Conservation (phyloP, 2,329 filamentous ascomycete genomes). For the Cryphonectria japonica region DNA sequence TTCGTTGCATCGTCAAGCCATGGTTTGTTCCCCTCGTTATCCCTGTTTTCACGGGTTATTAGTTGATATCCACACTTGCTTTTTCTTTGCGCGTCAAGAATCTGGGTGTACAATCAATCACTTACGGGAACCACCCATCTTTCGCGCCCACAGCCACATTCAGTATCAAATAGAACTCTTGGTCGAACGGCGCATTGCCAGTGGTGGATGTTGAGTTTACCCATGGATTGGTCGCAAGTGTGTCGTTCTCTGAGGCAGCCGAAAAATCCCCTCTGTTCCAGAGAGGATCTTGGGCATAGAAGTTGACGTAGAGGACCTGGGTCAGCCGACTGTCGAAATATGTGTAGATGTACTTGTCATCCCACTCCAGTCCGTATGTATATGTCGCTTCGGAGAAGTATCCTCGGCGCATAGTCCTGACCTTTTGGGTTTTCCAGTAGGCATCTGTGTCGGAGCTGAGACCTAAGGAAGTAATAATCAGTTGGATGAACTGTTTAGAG, state of each 20-base stretch:
- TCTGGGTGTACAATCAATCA: slow-evolving; percentile 8
- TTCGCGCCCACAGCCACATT: slow-evolving; percentile 55
- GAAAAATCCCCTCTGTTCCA: slow-evolving; percentile 49
- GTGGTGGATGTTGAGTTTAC: slow-evolving; percentile 40
- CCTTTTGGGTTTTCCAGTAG: slow-evolving; percentile 42
- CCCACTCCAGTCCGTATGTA: slow-evolving; percentile 58
- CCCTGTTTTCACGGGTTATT: slow-evolving; percentile 35
- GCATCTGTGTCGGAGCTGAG: slow-evolving; percentile 36
- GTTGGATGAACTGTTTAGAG: background rate
- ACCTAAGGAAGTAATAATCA: background rate
- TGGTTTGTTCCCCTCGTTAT: slow-evolving; percentile 49
- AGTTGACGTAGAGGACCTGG: slow-evolving; percentile 45
- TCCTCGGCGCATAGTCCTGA: slow-evolving; percentile 40
- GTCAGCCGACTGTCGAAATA: slow-evolving; percentile 52
- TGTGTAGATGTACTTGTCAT: slow-evolving; percentile 54
- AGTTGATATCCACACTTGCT: slow-evolving; percentile 4
- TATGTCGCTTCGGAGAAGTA: slow-evolving; percentile 50
- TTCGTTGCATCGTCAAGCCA: slow-evolving; percentile 49
- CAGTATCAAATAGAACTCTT: slow-evolving; percentile 54
- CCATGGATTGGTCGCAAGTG: slow-evolving; percentile 51
- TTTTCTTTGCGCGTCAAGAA: background rate
- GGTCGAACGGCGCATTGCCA: slow-evolving; percentile 55
- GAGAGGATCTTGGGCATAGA: slow-evolving; percentile 40
- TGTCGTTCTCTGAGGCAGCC: slow-evolving; percentile 45
- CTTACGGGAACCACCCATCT: slow-evolving; percentile 53